These are phyloP conservation scores for Shiraia bambusicola DNA, from an alignment of 2,329 filamentous ascomycete genomes.

Conservation along the genomic window DNA sequence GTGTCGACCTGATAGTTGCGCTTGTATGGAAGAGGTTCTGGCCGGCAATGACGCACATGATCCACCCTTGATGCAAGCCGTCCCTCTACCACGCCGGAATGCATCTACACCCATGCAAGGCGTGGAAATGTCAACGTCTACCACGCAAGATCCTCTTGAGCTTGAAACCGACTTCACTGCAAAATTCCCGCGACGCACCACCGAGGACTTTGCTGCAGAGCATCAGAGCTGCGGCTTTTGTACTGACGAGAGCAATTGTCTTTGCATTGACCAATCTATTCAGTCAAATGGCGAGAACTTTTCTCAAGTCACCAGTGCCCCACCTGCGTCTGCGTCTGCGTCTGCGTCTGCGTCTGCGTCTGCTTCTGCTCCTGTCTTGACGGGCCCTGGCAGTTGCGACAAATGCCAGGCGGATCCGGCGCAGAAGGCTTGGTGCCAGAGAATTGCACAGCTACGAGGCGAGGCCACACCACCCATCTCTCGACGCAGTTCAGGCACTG, in stretches of 20 bases:
- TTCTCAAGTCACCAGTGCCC: conserved; percentile 4
- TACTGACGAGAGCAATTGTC: conserved; percentile 33
- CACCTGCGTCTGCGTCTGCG: too few relatives aligned
- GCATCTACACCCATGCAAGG: conserved; percentile 19
- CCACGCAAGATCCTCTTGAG: conserved; percentile 19
- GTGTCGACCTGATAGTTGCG: conserved; percentile 35
- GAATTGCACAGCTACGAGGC: conserved; percentile 32
- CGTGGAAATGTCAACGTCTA: conserved; percentile 11
- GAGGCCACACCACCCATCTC: conserved; percentile 18
- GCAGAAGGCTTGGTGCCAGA: conserved; percentile 39
- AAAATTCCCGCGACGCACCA: conserved; percentile 20
- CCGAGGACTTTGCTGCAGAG: conserved; percentile 20
- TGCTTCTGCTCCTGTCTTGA: conserved; percentile 6
- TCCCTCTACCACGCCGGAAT: conserved; percentile 14
- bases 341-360: background rate
- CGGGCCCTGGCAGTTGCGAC: conserved; percentile 37
- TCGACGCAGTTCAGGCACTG: conserved; percentile 25
- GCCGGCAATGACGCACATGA: conserved; percentile 1
- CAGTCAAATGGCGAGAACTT: conserved; percentile 10
- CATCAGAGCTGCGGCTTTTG: conserved; percentile 39
- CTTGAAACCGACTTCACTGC: conserved; percentile 41
- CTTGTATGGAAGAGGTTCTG: conserved; percentile 34
- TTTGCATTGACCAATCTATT: conserved; percentile 30
- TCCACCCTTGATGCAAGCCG: conserved; percentile 21
- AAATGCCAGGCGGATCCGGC: conserved; percentile 40